Evolutionary conservation across 2,329 filamentous ascomycete species (phyloP).

Genomic region (Endocalyx cinctus): DNA sequence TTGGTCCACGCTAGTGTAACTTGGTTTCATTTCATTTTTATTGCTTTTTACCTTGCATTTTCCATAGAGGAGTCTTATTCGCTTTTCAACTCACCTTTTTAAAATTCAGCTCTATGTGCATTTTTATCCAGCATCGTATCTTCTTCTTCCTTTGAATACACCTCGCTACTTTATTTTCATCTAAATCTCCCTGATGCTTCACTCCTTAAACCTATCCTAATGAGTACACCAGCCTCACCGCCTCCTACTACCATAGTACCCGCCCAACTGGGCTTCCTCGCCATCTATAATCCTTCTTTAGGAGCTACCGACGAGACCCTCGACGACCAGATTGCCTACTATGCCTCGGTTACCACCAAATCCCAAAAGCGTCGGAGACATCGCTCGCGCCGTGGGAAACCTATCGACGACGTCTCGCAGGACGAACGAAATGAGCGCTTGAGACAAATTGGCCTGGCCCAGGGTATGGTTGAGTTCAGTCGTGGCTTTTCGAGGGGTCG

Average conservation of each 20-base stretch:
- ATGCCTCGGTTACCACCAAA: conserved; percentile 59
- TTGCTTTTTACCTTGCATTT: too few relatives aligned
- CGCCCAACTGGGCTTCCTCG: conserved; percentile 82
- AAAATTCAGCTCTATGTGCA: too few relatives aligned
- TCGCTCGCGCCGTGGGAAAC: conserved; percentile 36
- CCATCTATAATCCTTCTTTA: conserved; percentile 86
- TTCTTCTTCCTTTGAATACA: too few relatives aligned
- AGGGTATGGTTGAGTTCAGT: conserved; percentile 93
- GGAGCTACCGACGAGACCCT: conserved; percentile 62
- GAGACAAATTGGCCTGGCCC: conserved; percentile 89
- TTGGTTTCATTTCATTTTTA: too few relatives aligned
- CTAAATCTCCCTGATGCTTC: too few relatives aligned
- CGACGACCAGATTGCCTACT: conserved; percentile 86
- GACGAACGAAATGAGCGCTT: conserved; percentile 80
- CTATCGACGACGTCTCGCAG: conserved; percentile 41
- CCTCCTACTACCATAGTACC: conserved; percentile 49
- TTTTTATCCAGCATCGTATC: too few relatives aligned
- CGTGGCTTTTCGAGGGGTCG: conserved; percentile 77
- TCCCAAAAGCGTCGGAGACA: conserved; percentile 36
- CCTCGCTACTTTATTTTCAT: too few relatives aligned
- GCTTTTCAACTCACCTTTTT: too few relatives aligned
- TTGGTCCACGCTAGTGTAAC: too few relatives aligned
- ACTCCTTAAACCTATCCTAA: too few relatives aligned
- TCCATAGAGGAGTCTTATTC: too few relatives aligned
- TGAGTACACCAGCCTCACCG: conserved; percentile 16